Conservation (phyloP, 345 rosid species). For the Gynandropsis gynandra region DNA sequence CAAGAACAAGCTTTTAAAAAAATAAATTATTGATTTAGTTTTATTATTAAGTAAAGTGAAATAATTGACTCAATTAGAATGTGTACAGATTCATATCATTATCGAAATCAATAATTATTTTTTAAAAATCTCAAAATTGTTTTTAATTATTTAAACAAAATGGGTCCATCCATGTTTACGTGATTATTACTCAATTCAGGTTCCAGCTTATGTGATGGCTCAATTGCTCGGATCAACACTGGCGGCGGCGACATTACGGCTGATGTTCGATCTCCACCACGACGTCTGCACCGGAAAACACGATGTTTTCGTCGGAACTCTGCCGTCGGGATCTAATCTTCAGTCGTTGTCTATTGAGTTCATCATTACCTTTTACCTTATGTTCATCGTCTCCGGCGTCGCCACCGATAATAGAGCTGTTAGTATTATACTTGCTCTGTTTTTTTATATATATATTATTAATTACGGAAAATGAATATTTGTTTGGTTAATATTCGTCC, state of each 20-base stretch:
- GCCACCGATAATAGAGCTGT: constrained; percentile 94
- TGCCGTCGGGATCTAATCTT: constrained; percentile 54
- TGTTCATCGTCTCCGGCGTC: constrained; percentile 83
- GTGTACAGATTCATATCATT: too few relatives aligned
- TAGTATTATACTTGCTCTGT: constrained; percentile 20
- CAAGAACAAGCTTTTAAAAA: too few relatives aligned
- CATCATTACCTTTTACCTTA: constrained; percentile 88
- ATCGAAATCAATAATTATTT: too few relatives aligned
- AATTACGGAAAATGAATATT: constrained; percentile 1
- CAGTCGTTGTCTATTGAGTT: constrained; percentile 84
- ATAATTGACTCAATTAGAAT: too few relatives aligned
- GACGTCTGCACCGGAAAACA: constrained; percentile 43
- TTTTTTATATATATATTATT: not conserved
- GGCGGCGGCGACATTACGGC: constrained; percentile 69
- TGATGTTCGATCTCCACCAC: constrained; percentile 40
- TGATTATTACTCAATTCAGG: constrained; percentile 30
- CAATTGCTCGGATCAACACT: constrained; percentile 75
- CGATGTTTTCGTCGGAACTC: constrained; percentile 65
- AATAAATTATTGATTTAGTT: too few relatives aligned
- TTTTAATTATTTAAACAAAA: too few relatives aligned
- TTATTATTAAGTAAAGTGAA: too few relatives aligned
- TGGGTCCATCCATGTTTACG: not conserved
- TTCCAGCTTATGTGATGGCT: constrained; percentile 60
- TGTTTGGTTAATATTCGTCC: not conserved
- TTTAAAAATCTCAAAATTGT: too few relatives aligned